Evolutionary conservation across 2,329 filamentous ascomycete species (phyloP).

Genomic region (Coniochaeta hoffmannii): DNA sequence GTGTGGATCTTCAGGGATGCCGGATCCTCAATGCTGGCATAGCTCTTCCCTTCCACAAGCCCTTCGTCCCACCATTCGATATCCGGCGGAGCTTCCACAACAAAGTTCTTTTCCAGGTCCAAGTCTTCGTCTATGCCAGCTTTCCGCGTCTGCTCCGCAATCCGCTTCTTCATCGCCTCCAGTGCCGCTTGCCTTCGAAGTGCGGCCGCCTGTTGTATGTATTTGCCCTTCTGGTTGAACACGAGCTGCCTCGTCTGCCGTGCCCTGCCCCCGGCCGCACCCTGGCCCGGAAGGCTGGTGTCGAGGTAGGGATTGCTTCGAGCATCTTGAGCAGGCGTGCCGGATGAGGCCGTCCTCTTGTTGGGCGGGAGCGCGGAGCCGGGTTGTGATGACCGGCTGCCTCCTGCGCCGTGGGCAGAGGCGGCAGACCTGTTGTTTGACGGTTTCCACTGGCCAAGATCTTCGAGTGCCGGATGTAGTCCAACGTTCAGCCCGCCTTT

Average conservation of each 20-base stretch:
- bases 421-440: constrained; percentile 28
- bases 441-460: constrained; percentile 41
- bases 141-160: constrained; percentile 79
- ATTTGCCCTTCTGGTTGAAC: constrained; percentile 96
- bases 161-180: constrained; percentile 90
- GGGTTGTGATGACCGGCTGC: constrained; percentile 8
- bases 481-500: constrained; percentile 68
- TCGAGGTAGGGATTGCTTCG: constrained; percentile 75
- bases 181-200: constrained; percentile 79
- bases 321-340: constrained; percentile 21
- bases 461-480: constrained; percentile 67
- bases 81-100: constrained; percentile 75
- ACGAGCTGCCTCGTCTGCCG: constrained; percentile 69
- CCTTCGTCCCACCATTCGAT: constrained; percentile 99
- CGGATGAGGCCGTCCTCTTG: constrained; percentile 27
- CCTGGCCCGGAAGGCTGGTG: constrained; percentile 55
- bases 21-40: constrained; percentile 60
- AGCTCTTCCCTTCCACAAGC: constrained; percentile 66
- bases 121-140: constrained; percentile 91
- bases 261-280: constrained; percentile 42
- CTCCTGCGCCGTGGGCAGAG: not conserved
- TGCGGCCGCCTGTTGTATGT: constrained; percentile 88
- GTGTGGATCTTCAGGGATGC: constrained; percentile 64
- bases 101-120: constrained; percentile 81
- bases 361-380: constrained; percentile 16